Base-by-base conservation (phyloP, 495 filamentous ascomycete genomes). In the Glutinoglossum americanum region DNA sequence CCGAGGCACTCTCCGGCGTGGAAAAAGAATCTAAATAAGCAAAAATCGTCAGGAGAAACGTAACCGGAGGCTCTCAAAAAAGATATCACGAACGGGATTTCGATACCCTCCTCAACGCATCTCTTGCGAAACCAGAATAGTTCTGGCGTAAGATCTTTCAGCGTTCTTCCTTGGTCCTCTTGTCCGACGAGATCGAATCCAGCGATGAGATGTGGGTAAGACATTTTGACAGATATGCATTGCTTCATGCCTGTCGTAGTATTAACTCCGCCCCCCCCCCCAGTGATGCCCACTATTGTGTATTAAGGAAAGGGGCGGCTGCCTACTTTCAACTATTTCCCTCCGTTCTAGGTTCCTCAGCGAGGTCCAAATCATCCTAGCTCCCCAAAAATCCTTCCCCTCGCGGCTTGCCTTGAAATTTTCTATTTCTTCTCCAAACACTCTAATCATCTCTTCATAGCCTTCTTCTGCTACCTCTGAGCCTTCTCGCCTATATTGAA, bases 81-180 rank as follows among this genome's bases (percentile, higher is more conserved):
- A 10, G 49, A 25, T 53, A 23, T 53, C 49, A 53, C 49, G 23
- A 6, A 93, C 2, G 92, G 92, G n/a, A 98, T 82, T 25, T 92
- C 79, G 30, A 94, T 75, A 8, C 75, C 80, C 65, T 87, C 81
- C 63, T 85, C 77, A 11, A 76, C 76, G 65, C 89, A 96, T 55
- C 78, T 76, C 64, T 90, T 90, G 37, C 80, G 80, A 73, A 97
- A 96, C 86, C 86, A 95, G 63, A 96, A 88, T 0, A 97, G 69
- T 56, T 93, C 77, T 0, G 89, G 88, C 0, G 87, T 75, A 1
- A 93, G 71, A 62, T 89, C 83, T 28, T 74, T 75, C 9, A 95
- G 78, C 0, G 87, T 73, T 41, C 85, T 74, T 6, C 89, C 88
- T 5, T 71, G 63, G 61, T 90, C 82, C 72, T 95, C 92, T 68